Evolutionary conservation across 1,284 basidiomycete species (phyloP).

Genomic region (Blastosporella zonata): DNA sequence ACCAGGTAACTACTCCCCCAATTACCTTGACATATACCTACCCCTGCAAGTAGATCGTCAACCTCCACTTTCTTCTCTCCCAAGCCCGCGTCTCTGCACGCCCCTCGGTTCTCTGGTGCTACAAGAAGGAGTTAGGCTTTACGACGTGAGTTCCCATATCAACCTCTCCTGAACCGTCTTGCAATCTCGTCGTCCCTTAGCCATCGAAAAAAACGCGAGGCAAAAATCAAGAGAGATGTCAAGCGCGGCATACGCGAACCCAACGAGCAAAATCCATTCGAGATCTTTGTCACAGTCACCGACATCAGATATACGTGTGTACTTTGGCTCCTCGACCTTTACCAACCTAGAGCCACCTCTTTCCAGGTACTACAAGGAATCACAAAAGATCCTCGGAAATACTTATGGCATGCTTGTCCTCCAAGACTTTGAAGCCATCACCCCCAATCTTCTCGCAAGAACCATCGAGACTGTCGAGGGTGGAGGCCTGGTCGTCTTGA

Average conservation of each 20-base stretch:
- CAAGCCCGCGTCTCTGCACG: constrained; percentile 88
- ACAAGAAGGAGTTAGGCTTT: constrained; percentile 96
- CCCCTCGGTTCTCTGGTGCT: constrained; percentile 94
- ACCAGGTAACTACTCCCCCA: constrained; percentile 60
- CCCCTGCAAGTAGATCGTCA: constrained; percentile 71
- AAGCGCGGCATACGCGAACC: constrained; percentile 93
- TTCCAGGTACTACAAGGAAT: constrained; percentile 79
- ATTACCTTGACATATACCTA: not conserved
- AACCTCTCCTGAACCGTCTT: not conserved
- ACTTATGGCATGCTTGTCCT: constrained; percentile 98
- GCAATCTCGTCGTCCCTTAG: constrained; percentile 35
- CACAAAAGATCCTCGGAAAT: constrained; percentile 93
- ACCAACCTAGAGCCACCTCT: not conserved
- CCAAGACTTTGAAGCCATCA: constrained; percentile 98
- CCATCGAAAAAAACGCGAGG: constrained; percentile 95
- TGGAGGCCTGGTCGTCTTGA: constrained; percentile 88
- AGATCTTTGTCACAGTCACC: constrained; percentile 98
- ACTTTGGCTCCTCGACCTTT: not conserved
- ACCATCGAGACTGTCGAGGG: constrained; percentile 99
- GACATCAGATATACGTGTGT: constrained; percentile 95
- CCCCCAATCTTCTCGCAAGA: constrained; percentile 93
- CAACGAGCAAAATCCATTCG: constrained; percentile 96
- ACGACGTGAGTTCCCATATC: constrained; percentile 59
- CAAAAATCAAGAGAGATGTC: constrained; percentile 92
- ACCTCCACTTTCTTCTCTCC: constrained; percentile 91